Conservation (phyloP, 1,284 basidiomycete species). For the Cerioporus squamosus region DNA sequence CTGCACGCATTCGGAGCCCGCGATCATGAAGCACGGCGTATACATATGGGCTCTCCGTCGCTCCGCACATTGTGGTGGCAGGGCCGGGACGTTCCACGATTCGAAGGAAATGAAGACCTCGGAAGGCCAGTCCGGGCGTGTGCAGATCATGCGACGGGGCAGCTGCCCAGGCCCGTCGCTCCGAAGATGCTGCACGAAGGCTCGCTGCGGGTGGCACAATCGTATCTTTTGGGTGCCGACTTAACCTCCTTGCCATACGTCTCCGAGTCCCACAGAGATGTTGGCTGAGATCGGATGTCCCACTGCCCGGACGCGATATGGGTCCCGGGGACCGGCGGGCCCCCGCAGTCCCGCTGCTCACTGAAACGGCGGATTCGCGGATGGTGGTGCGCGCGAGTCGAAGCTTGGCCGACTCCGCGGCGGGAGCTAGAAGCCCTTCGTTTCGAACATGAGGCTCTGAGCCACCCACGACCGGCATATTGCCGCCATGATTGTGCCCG, state of each 20-base stretch:
- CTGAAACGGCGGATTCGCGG: background rate
- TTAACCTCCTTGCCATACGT: too few relatives aligned
- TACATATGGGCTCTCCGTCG: slow-evolving; percentile 6
- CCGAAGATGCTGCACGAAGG: slow-evolving; percentile 10
- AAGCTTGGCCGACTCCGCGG: background rate
- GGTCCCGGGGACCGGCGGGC: slow-evolving; percentile 9
- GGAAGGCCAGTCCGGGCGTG: slow-evolving; percentile 7
- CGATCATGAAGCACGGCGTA: slow-evolving; percentile 5
- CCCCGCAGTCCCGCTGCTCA: slow-evolving; percentile 1
- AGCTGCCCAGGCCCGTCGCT: slow-evolving; percentile 17
- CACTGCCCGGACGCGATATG: background rate
- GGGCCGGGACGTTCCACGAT: background rate
- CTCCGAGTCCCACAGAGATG: slow-evolving; percentile 1
- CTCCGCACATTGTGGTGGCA: slow-evolving; percentile 6
- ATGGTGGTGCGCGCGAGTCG: background rate
- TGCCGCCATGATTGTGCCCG: background rate
- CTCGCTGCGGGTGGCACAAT: background rate
- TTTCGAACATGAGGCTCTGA: slow-evolving; percentile 7
- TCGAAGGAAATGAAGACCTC: background rate
- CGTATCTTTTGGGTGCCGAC: background rate
- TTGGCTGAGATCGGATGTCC: background rate
- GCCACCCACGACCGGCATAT: background rate
- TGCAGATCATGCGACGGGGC: slow-evolving; percentile 18
- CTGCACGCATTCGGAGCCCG: slow-evolving; percentile 7
- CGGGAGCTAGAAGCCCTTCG: background rate